A percentile compares a stretch with the other conserved stretches of the same genome.
These are phyloP conservation scores for Andrographis paniculata DNA, from an alignment of 305 asterid genomes.

Conservation along the genomic window DNA sequence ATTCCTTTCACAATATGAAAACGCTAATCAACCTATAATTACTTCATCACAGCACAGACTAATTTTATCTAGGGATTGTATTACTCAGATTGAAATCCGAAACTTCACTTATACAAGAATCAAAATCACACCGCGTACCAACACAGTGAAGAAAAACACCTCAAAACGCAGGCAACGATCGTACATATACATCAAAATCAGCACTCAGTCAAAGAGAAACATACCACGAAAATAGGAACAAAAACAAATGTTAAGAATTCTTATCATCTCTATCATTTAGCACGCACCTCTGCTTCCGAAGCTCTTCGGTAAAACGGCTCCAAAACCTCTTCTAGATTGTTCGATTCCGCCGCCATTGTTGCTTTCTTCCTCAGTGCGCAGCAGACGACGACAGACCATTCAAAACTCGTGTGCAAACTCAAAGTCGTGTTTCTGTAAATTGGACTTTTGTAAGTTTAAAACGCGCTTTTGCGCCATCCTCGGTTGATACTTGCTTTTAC, in stretches of 20 bases:
- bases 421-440: background rate
- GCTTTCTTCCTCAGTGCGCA: background rate
- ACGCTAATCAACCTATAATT: background rate
- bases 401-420: too few relatives aligned
- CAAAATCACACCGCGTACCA: background rate
- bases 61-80: constrained; percentile 4
- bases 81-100: constrained; percentile 12
- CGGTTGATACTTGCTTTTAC: too few relatives aligned
- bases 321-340: constrained; percentile 40
- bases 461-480: background rate
- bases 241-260: too few relatives aligned
- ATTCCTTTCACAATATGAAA: too few relatives aligned
- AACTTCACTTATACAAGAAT: constrained; percentile 1
- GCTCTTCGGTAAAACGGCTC: constrained; percentile 77
- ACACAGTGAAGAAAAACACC: constrained; percentile 1
- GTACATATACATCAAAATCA: too few relatives aligned
- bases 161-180: too few relatives aligned
- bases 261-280: too few relatives aligned
- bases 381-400: background rate
- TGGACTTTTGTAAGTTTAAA: background rate
- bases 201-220: too few relatives aligned
- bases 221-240: too few relatives aligned
- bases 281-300: constrained; percentile 86
- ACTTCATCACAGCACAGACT: too few relatives aligned
- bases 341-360: constrained; percentile 44